Base-by-base conservation (phyloP, 352 stramenopile genomes). In the Phytophthora capsici region DNA sequence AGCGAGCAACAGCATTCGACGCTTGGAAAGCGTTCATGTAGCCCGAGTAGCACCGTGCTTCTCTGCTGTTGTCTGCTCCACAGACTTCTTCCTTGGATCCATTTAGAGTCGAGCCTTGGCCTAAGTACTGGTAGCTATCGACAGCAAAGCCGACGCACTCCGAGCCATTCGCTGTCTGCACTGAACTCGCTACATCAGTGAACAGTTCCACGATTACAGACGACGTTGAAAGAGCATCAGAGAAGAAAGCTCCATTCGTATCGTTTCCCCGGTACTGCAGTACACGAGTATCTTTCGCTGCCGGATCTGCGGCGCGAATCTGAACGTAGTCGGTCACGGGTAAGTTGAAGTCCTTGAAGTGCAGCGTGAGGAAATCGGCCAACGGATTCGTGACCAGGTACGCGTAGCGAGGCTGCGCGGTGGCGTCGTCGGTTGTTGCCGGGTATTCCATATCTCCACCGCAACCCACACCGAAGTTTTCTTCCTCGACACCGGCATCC, bases 291-390 rank as follows among this genome's bases (percentile, higher is more conserved):
- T 84, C 70, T 6, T 57, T 75, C 30, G 56, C 64, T 20, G 57
- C 28, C 5, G 57, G 34, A 17, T 86, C 53, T 6, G 73, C 66
- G 1, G 81, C 40, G 0, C 68, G 69, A 4, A 93, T 52, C 30
- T 80, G 46, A 10, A 94, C 61, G 47, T 82, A 88, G 56, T 94
- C 86, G 32, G 60, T 67, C 0, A 71, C 47, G 0, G 82, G 82
- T 7, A 94, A 63, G 45, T 90, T 82, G 62, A 93, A 91, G 30
- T 77, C 20, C 8, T 73, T 69, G 41, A 94, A 90, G 57, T 93
- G 77, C 40, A 94, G 40, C 16, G 79, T 60, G 44, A 91, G 69
- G 49, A 91, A 91, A 26, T 82, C 47, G 8, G 82, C 86, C 22
- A 75, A 32, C 10, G 74, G 54, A 48, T 88, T 80, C 34, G 72